Base-by-base conservation (phyloP, 2,329 filamentous ascomycete species). In the Zymoseptoria ardabiliae region DNA sequence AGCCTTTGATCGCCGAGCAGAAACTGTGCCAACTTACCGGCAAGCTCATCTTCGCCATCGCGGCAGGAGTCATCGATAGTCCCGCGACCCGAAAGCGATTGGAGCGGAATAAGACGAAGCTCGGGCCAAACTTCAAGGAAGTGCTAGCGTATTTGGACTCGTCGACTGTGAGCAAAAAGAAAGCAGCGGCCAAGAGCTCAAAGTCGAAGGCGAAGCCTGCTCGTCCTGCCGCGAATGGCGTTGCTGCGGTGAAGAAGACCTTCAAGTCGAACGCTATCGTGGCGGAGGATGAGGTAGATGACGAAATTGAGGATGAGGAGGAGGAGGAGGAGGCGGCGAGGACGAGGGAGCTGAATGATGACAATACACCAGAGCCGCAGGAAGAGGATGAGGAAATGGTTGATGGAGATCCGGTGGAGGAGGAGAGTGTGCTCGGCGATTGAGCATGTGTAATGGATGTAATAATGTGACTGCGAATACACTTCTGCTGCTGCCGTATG, bases 41-140 rank as follows among this genome's bases (percentile, higher is more conserved):
- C 63, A 95, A 94, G 71, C 84, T 96, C 50, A 89, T 97, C 45
- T 82, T 96, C 50, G 88, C 87, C 11, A 85, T 96, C 21, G 79
- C 89, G 9, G 90, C 86, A 20, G 85, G 85, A 56, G 85, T 91
- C 49, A 79, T 97, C 55, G 91, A 95, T 70, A 76, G 79, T 50
- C 79, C 77, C 1, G 85, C 83, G 4, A 80, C 96, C 41, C 83
- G 84, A 63, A 83, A 85, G 67, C 82, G 91, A 20, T 78, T 99
- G 21, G 81, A 88, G 68, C 82, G 90, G 65, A 97, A 99, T 75
- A 88, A 88, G 70, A 79, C 78, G n/a, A 86, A 85, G 70, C 81
- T 99, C 2, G 94, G 94, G 2, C 79, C 83, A 52, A 97, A 94
- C 71, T 95, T 90, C 79, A 90, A 88, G 69, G 91, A 94, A 68